These are phyloP conservation scores for Leptographium lundbergii DNA, from an alignment of 2,329 filamentous ascomycete species.

Conservation along the genomic window DNA sequence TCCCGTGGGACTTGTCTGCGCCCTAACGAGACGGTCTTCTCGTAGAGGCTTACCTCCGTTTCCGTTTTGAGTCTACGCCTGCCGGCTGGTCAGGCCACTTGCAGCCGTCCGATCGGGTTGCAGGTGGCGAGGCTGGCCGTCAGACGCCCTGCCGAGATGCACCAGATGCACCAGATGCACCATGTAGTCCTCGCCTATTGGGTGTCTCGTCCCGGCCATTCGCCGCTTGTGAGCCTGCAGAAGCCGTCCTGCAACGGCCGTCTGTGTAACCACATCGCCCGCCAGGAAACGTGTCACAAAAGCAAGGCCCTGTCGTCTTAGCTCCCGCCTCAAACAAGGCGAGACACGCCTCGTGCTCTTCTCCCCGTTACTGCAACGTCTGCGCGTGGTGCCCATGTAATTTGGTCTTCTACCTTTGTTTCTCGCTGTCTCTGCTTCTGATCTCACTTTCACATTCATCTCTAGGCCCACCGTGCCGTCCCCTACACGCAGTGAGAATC, in stretches of 20 bases:
- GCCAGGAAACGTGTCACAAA: neutral
- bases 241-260: too few relatives aligned
- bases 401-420: neutral
- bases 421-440: neutral
- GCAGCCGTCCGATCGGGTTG: too few relatives aligned
- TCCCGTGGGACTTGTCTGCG: neutral
- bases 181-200: too few relatives aligned
- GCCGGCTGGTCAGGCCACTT: neutral
- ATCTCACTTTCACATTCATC: neutral
- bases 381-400: neutral
- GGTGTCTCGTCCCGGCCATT: too few relatives aligned
- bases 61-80: neutral
- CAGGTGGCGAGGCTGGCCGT: too few relatives aligned
- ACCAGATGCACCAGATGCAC: too few relatives aligned
- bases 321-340: neutral
- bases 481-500: neutral
- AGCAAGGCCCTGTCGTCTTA: neutral
- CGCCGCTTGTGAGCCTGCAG: too few relatives aligned
- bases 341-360: neutral
- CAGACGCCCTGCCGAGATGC: too few relatives aligned
- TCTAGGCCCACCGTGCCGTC: neutral
- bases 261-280: neutral
- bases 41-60: neutral
- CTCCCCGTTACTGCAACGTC: neutral
- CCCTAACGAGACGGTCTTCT: neutral